Evolutionary conservation across 441 rosid genomes (phyloP), one percentile per base, ranked within the genome.

Genomic region (Hura crepitans): DNA sequence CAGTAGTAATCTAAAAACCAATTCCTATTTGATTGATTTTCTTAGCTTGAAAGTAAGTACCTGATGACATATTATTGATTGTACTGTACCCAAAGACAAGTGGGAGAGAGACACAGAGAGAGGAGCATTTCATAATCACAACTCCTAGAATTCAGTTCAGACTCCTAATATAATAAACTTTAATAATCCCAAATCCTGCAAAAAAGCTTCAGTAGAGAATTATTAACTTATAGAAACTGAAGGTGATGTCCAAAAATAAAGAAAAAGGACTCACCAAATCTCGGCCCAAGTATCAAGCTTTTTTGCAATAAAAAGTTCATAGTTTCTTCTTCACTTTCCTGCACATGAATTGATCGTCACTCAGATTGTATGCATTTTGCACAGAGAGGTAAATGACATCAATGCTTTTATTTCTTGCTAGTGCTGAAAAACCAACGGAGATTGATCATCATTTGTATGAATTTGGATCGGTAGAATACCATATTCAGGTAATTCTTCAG

Each of bases 381-480:
- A 12, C 37, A 57, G 10, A 55, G 22, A 65, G 11, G 4, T 18
- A 20, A 23, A 53, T 69, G 54, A 20, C 35, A 47, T 45, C 20
- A 9, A 55, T 45, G 5, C 37, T 35, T 50, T 77, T 50, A 15
- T 75, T 68, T 57, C 71, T 70, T 80, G 82, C 45, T 79, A 93
- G 98, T 47, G 87, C 84, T 62, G 77, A 78, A 67, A 87, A 85
- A 68, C 88, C 89, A 8, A 33, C 74, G 43, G 94, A 85, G 81
- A 76, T 85, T 27, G 98, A 93, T 77, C 91, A 86, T 79, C 97
- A 75, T 81, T 73, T 87, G 78, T 81, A 83, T 45, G 98, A 93
- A 73, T 89, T 93, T 59, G 97, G 97, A 58, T 89, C 89, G 14
- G 89, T 89, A 42, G 91, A 86, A 72, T 93, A 90, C 82, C 91